Base-by-base conservation (phyloP, 495 filamentous ascomycete species). In the Emericellopsis terricola region DNA sequence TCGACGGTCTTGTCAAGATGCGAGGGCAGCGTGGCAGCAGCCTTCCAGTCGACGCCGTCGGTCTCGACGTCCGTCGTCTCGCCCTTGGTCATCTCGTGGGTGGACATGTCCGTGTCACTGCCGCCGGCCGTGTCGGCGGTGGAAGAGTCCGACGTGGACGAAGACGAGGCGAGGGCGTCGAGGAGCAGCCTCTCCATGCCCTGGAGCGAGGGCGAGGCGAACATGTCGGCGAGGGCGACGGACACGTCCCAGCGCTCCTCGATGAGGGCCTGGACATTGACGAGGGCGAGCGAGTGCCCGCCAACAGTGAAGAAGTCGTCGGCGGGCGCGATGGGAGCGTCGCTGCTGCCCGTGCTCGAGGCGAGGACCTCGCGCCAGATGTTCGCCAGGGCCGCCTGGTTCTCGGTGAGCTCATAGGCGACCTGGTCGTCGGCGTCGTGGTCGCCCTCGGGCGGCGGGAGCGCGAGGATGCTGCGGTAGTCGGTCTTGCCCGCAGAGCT, bases 401-500 rank as follows among this genome's bases (percentile, higher is more conserved):
- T 34, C 9, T 31, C 28, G 14, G 28, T 29, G 19, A 34, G 17
- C n/a, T 36, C 31, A 2, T 33, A 13, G 11, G 11, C 23, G 23
- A 26, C 23, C 6, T 6, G 6, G 23, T 13, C 19, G 2, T 34
- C 28, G 10, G 19, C 1, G 13, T n/a, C 24, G 3, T 3, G 9
- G 19, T 15, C 9, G 9, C 9, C 8, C 5, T 15, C 18, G 1
- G 41, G 42, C 16, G 43, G 29, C 3, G 48, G 39, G 57, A 71
- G 13, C 51, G 29, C 1, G 50, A 53, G 29, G 36, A 60, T 29
- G 50, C 42, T 46, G 4, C 43, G 48, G 27, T 48, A 19, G 35
- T 68, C 64, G 0, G 60, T 36, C 41, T 73, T 72, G 1, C 45
- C 44, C 5, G 52, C 50, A 8, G 30, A 47, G 1, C 38, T 71